A percentile compares a stretch with the other conserved stretches of the same genome.
Conservation (phyloP, 2,329 filamentous ascomycete genomes). For the Aspergillus novoparasiticus region DNA sequence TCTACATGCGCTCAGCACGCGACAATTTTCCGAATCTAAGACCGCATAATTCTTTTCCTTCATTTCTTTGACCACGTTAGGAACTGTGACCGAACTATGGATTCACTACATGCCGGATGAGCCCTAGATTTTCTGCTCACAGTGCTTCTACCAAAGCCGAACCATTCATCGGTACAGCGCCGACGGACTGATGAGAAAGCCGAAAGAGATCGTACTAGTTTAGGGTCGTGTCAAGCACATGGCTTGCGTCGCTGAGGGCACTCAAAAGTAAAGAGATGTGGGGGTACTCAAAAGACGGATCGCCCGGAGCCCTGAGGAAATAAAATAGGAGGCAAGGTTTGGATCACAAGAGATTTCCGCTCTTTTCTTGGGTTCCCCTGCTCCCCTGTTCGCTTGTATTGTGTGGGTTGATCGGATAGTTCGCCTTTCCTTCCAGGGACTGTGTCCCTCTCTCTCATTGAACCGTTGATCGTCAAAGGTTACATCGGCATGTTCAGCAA, state of each 20-base stretch:
- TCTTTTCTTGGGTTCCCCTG: too few species aligned
- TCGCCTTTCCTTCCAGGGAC: not conserved
- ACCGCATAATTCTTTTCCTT: not conserved
- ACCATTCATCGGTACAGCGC: not conserved
- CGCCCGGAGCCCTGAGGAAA: not conserved
- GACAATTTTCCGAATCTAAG: too few species aligned
- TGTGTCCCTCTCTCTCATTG: not conserved
- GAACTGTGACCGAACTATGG: not conserved
- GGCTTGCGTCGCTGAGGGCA: not conserved
- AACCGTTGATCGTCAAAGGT: not conserved
- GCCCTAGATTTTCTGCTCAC: not conserved
- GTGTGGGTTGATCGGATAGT: not conserved
- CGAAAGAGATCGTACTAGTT: not conserved
- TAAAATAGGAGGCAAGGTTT: not conserved
- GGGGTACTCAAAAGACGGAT: not conserved
- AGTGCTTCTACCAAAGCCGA: not conserved
- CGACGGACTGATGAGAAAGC: not conserved
- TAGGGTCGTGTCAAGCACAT: not conserved
- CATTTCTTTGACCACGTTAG: not conserved
- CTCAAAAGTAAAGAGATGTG: not conserved
- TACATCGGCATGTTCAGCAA: not conserved
- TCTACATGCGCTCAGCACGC: not conserved
- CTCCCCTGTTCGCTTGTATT: not conserved
- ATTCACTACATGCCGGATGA: not conserved
- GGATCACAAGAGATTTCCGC: not conserved